Evolutionary conservation across 140 eudicot genomes (phyloP), one percentile per base, ranked within the genome.

Genomic region (Cichorium intybus): DNA sequence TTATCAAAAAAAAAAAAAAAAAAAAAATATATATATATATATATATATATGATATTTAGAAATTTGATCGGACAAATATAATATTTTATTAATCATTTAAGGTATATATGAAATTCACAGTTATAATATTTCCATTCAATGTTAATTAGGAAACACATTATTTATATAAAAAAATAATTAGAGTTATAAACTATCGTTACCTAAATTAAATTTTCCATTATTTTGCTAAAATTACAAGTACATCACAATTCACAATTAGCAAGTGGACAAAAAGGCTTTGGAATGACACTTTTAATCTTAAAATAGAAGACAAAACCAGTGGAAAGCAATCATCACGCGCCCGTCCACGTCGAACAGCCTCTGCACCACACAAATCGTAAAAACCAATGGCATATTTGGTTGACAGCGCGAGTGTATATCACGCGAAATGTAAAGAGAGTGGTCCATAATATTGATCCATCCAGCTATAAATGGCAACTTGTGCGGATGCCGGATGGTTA

Each of bases 331-430:
- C 50, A 57, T 62, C 64, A 53, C 72, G 66, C 79, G 69, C 74
- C 57, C 79, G 69, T 57, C 79, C 74, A 74, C 69, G 68, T 57
- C 62, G 53, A 15, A 47, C 56, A 18, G n/a, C 22, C 10, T 66
- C 49, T 66, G 18, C 21, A 27, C 74, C 79, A 74, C 74, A 48
- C 1, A 2, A 64, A 24, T 28, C 10, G 62, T 43, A 50, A 14
- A 66, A 23, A 58, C 55, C 39, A 17, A 57, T 6, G 15, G 17
- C 1, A 49, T 39, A 26, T 58, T 24, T 74, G 74, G 74, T 18
- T 50, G 0, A 12, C 8, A 48, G 6, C 12, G 74, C 47, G 52
- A 9, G 69, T 66, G 68, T 2, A 0, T 2, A 0, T 14, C 58
- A 74, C 63, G 39, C 64, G 37, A 63, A 17, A 20, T 0, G 1